phyloP scores from a whole-genome alignment of 225 moss, liverwort and hornwort genomes.

The Takakia lepidozioides region DNA sequence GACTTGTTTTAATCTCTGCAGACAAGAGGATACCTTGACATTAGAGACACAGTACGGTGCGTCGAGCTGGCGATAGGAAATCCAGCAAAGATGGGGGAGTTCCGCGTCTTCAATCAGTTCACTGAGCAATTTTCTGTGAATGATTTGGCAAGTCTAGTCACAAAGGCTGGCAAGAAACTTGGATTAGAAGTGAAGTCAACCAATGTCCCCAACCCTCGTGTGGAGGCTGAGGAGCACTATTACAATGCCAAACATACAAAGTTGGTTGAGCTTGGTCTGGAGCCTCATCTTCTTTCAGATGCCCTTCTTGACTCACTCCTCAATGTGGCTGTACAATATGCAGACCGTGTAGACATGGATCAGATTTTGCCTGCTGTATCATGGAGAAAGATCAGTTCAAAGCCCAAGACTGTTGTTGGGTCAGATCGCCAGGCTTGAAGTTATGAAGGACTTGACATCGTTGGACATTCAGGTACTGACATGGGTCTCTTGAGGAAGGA shows the following conservation, averaged over 20 bases:
- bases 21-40: conserved; percentile 96
- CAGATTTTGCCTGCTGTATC: conserved; percentile 92
- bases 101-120: conserved; percentile 95
- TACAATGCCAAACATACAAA: conserved; percentile 98
- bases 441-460: no score
- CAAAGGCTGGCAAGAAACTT: conserved; percentile 68
- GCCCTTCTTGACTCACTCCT: conserved; percentile 84
- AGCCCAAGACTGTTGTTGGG: conserved; percentile 70
- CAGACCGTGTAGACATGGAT: conserved; percentile 72
- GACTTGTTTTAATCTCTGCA: conserved; percentile 10
- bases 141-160: conserved; percentile 76
- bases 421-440: no score
- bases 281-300: conserved; percentile 79
- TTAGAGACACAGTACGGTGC: conserved; percentile 90
- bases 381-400: conserved; percentile 77
- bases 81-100: conserved; percentile 73
- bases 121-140: conserved; percentile 98
- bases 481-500: no score
- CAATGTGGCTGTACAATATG: conserved; percentile 80
- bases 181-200: conserved; percentile 65
- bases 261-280: conserved; percentile 77
- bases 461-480: no score
- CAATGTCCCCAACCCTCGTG: conserved; percentile 78
- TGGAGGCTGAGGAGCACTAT: conserved; percentile 94
- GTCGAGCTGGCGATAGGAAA: conserved; percentile 86